Percentiles rank a stretch among this genome's conserved stretches.
Evolutionary conservation across 805 yeast genomes (phyloP).

Genomic region (Isabelozyma heimii): DNA sequence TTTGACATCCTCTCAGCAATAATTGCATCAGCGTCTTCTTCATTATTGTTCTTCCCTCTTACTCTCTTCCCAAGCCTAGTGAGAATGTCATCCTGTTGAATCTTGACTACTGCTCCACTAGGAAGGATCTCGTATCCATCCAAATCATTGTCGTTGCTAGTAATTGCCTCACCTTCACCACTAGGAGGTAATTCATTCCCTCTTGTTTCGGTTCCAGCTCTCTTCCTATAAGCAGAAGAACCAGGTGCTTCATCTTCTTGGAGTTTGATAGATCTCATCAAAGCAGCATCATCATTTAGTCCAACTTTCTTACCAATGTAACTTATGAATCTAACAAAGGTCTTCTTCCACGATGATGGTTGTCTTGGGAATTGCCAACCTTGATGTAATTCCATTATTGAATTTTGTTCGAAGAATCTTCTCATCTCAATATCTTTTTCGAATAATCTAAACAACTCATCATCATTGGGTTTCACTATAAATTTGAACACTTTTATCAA

Average conservation of each 20-base stretch:
- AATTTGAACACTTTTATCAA: slow-evolving; percentile 55
- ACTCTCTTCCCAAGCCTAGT: slow-evolving; percentile 37
- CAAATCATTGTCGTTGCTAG: slow-evolving; percentile 20
- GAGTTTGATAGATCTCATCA: not conserved
- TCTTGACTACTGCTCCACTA: slow-evolving; percentile 64
- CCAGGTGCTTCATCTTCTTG: slow-evolving; percentile 22
- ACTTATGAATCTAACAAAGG: slow-evolving; percentile 2
- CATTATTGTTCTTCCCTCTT: slow-evolving; percentile 28
- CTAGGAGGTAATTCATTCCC: slow-evolving; percentile 54
- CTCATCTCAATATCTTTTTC: slow-evolving; percentile 71
- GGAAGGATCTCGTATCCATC: slow-evolving; percentile 61
- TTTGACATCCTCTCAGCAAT: slow-evolving; percentile 44
- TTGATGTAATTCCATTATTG: slow-evolving; percentile 70
- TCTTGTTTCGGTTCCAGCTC: slow-evolving; percentile 47
- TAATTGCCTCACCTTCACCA: slow-evolving; percentile 26
- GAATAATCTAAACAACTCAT: slow-evolving; percentile 72
- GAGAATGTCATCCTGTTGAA: slow-evolving; percentile 17
- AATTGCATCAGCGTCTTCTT: slow-evolving; percentile 52
- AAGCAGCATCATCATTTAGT: slow-evolving; percentile 6
- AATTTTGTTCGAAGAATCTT: slow-evolving; percentile 65
- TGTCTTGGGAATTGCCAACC: slow-evolving; percentile 72
- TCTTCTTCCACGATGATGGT: slow-evolving; percentile 17
- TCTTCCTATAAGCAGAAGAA: slow-evolving; percentile 43
- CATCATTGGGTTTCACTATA: slow-evolving; percentile 64
- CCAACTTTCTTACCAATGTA: slow-evolving; percentile 15